Percentiles rank a stretch among this genome's conserved stretches.
Evolutionary conservation across 75 land plant species (phyloP).

Genomic region (Selaginella moellendorffii): DNA sequence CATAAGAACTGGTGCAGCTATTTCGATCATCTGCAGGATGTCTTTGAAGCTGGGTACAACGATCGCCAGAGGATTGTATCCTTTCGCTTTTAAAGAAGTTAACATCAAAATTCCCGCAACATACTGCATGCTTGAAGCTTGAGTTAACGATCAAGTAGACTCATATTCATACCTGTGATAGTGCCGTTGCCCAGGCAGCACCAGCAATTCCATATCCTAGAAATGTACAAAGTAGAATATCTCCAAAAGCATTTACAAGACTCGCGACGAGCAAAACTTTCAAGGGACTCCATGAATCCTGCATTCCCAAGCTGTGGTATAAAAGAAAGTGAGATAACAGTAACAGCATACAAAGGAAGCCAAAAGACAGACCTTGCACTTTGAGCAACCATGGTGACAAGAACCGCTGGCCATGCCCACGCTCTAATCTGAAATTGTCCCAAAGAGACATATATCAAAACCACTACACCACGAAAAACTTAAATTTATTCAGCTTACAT

Average conservation of each 20-base stretch:
- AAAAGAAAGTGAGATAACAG: not conserved
- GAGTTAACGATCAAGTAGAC: not conserved
- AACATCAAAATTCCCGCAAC: constrained; percentile 74
- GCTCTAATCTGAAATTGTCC: constrained; percentile 44
- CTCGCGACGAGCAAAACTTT: constrained; percentile 72
- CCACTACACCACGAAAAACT: not conserved
- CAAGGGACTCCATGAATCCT: constrained; percentile 85
- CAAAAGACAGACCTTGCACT: constrained; percentile 62
- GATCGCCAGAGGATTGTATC: constrained; percentile 44
- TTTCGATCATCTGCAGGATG: constrained; percentile 40
- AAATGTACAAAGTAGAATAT: constrained; percentile 50
- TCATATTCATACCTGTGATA: constrained; percentile 53
- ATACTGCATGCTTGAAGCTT: constrained; percentile 29
- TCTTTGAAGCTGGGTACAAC: constrained; percentile 47
- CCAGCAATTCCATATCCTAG: constrained; percentile 83
- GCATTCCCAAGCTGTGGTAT: constrained; percentile 72
- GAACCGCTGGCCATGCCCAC: constrained; percentile 88
- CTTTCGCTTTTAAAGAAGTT: constrained; percentile 38
- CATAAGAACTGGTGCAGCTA: constrained; percentile 77
- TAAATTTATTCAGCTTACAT: constrained; percentile 28
- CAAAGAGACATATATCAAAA: not conserved
- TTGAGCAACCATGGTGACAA: constrained; percentile 87
- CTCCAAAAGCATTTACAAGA: constrained; percentile 54
- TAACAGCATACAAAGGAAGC: not conserved
- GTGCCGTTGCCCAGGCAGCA: constrained; percentile 96